Evolutionary conservation across 345 rosid genomes (phyloP).

Genomic region (Arabidopsis suecica): DNA sequence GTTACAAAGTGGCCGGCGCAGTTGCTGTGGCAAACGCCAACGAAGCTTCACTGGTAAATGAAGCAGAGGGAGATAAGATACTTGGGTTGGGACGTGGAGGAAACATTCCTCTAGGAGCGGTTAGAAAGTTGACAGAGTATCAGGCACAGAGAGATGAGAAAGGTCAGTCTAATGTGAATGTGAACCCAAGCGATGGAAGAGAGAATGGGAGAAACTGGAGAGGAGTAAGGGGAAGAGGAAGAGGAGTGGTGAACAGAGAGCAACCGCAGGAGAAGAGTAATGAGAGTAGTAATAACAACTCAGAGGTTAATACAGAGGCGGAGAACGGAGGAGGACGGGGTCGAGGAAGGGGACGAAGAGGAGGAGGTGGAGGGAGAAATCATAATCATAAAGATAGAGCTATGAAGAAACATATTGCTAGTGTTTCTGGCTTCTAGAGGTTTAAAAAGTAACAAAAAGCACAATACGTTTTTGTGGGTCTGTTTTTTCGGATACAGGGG

Average conservation of each 20-base stretch:
- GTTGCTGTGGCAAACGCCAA: constrained; percentile 75
- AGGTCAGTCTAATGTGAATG: constrained; percentile 35
- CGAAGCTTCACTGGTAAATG: constrained; percentile 70
- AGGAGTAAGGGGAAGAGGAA: constrained; percentile 57
- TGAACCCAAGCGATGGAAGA: constrained; percentile 46
- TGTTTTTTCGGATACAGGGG: neutral
- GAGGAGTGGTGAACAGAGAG: constrained; percentile 50
- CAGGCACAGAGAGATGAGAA: constrained; percentile 44
- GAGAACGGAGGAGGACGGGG: constrained; percentile 55
- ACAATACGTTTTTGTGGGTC: neutral
- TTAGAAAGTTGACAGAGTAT: constrained; percentile 63
- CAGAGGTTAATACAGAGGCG: constrained; percentile 45
- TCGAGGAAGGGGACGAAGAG: constrained; percentile 68
- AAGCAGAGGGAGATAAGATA: constrained; percentile 70
- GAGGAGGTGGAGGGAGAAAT: constrained; percentile 68
- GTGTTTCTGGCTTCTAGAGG: constrained; percentile 63
- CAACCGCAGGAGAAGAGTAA: constrained; percentile 26
- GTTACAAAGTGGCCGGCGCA: constrained; percentile 87
- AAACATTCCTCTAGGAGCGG: constrained; percentile 79
- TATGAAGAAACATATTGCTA: constrained; percentile 72
- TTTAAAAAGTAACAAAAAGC: neutral
- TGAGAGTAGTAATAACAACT: constrained; percentile 26
- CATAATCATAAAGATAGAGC: constrained; percentile 71
- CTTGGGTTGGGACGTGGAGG: constrained; percentile 93
- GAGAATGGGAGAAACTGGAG: constrained; percentile 46